Base-by-base conservation (phyloP, 2,329 filamentous ascomycete genomes). In the Pseudogymnoascus sp. region DNA sequence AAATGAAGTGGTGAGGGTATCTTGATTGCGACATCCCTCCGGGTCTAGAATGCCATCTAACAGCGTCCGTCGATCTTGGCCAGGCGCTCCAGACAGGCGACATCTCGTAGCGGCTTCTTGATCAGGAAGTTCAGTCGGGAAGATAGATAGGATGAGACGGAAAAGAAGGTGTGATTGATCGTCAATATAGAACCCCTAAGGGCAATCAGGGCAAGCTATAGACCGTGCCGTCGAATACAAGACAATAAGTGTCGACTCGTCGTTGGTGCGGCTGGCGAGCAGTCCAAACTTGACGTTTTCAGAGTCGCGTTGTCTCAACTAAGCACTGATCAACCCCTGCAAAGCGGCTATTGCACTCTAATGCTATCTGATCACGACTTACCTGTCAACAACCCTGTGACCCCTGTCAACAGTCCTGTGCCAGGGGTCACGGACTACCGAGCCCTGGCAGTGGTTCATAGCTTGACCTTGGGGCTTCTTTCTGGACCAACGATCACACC, bases 281-380 rank as follows among this genome's bases (percentile, higher is more conserved):
- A 55, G 45, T 33, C 29, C 29, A 31, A 15, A 6, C 25, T 52
- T 52, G 45, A 31, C 45, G 45, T 55, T 31, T 33, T 8, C n/a
- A 18, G n/a, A 55, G 45, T n/a, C 45, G 29, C 29, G 45, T 55
- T 31, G n/a, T 29, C 7, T 4, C 18, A 55, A 55, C 45, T 5
- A 55, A 55, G 45, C 45, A 55, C 45, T 33, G 8, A 55, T 55
- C 45, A 9, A 55, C 45, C 45, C 45, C 29, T 55, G 45, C 45
- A 9, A 12, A 55, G 45, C 45, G 45, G 45, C 45, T 52, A 52
- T 52, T 52, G 45, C 45, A 55, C 45, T 55, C 29, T 55, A 10
- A 33, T 55, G 45, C 9, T 33, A 55, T 33, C 33, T 12, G n/a
- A 15, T 27, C 9, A 9, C 27, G 27, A 55, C 29, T 33, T 9